Percentiles rank a stretch among this genome's conserved stretches.
phyloP scores from a whole-genome alignment of 1,139 yeast genomes.

The Debaryomyces nepalensis region DNA sequence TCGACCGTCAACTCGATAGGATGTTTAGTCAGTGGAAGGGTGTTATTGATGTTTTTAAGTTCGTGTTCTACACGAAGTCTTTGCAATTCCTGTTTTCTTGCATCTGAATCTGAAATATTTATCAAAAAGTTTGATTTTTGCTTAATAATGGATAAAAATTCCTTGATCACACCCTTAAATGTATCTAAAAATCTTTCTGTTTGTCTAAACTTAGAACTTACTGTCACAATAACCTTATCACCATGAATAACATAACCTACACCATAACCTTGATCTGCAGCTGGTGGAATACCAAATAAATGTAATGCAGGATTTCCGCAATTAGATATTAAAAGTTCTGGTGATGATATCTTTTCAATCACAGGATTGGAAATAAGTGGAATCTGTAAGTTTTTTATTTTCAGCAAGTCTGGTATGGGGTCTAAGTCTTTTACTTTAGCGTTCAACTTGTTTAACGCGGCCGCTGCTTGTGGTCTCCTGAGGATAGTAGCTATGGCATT shows the following conservation, averaged over 20 bases:
- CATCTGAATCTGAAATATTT: constrained; percentile 40
- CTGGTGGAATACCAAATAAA: constrained; percentile 78
- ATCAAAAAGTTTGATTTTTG: constrained; percentile 39
- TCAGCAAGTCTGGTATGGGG: constrained; percentile 29
- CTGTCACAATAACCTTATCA: constrained; percentile 61
- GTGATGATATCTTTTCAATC: constrained; percentile 44
- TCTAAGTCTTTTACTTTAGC: constrained; percentile 36
- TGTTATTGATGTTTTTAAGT: constrained; percentile 34
- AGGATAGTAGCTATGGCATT: constrained; percentile 59
- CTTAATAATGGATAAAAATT: constrained; percentile 53
- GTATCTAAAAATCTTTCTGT: constrained; percentile 70
- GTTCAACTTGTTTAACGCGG: constrained; percentile 49
- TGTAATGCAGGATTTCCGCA: constrained; percentile 81
- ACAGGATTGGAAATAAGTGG: constrained; percentile 67
- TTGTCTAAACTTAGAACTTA: constrained; percentile 76
- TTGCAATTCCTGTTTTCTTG: constrained; percentile 41
- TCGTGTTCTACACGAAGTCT: constrained; percentile 42
- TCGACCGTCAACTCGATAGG: constrained; percentile 40
- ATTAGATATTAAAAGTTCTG: constrained; percentile 53
- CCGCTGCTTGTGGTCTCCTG: constrained; percentile 34
- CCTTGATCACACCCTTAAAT: constrained; percentile 60
- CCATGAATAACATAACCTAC: constrained; percentile 75
- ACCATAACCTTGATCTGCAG: constrained; percentile 75
- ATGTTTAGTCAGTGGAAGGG: constrained; percentile 37
- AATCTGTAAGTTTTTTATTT: constrained; percentile 29